A percentile compares a stretch with the other conserved stretches of the same genome.
Evolutionary conservation across 225 moss, liverwort and hornwort genomes (phyloP).

Genomic region (Thuidium tamariscinum): DNA sequence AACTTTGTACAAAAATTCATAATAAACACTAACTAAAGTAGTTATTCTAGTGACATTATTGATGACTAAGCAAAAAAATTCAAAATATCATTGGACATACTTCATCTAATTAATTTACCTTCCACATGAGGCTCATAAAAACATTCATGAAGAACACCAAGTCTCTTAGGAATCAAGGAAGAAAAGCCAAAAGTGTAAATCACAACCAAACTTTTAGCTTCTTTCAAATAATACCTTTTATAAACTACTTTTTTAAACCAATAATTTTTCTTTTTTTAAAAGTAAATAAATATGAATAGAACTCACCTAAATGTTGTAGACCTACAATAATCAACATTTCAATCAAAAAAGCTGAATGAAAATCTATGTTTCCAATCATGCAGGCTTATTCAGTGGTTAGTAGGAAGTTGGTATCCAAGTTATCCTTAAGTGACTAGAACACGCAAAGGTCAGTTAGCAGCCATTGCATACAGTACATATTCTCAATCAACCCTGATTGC

Average conservation of each 20-base stretch:
- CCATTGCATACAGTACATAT: too few species aligned
- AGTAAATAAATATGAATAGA: background rate
- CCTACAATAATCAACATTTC: background rate
- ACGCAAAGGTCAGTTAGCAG: background rate
- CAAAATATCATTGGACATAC: background rate
- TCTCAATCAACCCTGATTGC: background rate
- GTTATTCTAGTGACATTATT: background rate
- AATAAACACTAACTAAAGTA: too few species aligned
- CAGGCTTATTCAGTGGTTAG: background rate
- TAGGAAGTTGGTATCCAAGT: too few species aligned
- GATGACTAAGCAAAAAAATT: background rate
- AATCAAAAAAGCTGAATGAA: background rate
- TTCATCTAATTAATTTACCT: accelerated
- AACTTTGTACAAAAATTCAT: background rate
- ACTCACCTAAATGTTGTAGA: background rate
- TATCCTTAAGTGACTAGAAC: background rate
- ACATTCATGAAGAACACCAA: accelerated
- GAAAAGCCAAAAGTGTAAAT: too few species aligned
- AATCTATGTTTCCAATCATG: background rate
- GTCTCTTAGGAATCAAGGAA: background rate
- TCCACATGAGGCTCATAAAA: accelerated
- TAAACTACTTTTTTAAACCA: background rate
- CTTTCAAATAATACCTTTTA: background rate
- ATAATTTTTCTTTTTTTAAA: too few species aligned
- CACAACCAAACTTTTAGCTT: accelerated